Evolutionary conservation across 305 asterid species (phyloP).

Genomic region (Monarda citriodora): DNA sequence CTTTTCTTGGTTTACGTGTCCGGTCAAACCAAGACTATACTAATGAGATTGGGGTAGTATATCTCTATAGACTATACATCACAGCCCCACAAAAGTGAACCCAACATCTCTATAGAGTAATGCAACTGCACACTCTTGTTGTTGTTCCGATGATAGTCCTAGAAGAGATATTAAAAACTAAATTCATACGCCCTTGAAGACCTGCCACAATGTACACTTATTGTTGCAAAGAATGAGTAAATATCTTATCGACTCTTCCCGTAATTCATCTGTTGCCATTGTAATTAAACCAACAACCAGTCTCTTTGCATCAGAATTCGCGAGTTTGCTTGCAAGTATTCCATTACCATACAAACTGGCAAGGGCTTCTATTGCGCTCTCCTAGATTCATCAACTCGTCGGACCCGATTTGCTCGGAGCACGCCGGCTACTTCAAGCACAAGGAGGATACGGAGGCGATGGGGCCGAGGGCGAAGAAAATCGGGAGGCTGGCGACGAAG

Average conservation of each 20-base stretch:
- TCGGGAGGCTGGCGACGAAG: slow-evolving; percentile 53
- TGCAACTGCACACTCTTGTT: slow-evolving; percentile 99
- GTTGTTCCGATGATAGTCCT: slow-evolving; percentile 99
- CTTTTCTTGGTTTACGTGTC: too few relatives aligned
- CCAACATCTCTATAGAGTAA: too few relatives aligned
- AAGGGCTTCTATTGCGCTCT: slow-evolving; percentile 98
- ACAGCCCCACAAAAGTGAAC: too few relatives aligned
- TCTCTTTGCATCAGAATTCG: slow-evolving; percentile 94
- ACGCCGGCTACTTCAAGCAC: slow-evolving; percentile 55
- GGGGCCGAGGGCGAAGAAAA: slow-evolving; percentile 33
- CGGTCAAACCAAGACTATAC: too few relatives aligned
- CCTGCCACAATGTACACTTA: slow-evolving; percentile 96
- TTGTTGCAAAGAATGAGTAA: slow-evolving; percentile 90
- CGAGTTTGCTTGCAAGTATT: slow-evolving; percentile 79
- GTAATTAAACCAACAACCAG: slow-evolving; percentile 96
- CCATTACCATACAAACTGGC: slow-evolving; percentile 98
- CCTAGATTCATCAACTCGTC: slow-evolving; percentile 74
- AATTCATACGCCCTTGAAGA: slow-evolving; percentile 98
- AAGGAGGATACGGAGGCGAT: slow-evolving; percentile 52
- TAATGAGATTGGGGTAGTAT: too few relatives aligned
- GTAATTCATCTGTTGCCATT: slow-evolving; percentile 94
- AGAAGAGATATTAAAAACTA: slow-evolving; percentile 97
- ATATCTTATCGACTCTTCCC: slow-evolving; percentile 88
- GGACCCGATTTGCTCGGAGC: slow-evolving; percentile 65
- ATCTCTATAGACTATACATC: too few relatives aligned